Evolutionary conservation across 176 grass and related monocot species (phyloP).

Genomic region (Triticum timopheevii): DNA sequence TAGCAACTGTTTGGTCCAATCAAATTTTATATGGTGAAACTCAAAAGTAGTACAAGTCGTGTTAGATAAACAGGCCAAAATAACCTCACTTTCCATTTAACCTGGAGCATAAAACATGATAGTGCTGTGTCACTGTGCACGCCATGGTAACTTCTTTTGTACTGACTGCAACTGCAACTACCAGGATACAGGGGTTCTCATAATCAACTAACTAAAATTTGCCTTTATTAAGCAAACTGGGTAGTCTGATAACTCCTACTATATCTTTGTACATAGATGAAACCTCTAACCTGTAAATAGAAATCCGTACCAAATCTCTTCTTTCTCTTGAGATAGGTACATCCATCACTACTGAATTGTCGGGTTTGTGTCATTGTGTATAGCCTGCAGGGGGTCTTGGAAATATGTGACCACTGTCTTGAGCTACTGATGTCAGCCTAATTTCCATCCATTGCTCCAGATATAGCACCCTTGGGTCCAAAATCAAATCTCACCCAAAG

Average conservation of each 20-base stretch:
- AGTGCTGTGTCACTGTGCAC: not conserved
- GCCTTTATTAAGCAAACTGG: not conserved
- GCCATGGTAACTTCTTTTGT: slow-evolving; percentile 2
- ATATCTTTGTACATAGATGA: slow-evolving; percentile 41
- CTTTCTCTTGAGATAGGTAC: slow-evolving; percentile 55
- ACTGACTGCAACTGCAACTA: slow-evolving; percentile 1
- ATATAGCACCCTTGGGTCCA: slow-evolving; percentile 13
- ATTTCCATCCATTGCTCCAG: too few relatives aligned
- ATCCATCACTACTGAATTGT: slow-evolving; percentile 27
- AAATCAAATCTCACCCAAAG: slow-evolving; percentile 50
- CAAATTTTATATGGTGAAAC: too few relatives aligned
- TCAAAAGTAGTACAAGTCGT: too few relatives aligned
- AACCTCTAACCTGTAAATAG: slow-evolving; percentile 53
- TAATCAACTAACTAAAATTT: slow-evolving; percentile 37
- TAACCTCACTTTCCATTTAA: not conserved
- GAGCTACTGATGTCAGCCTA: too few relatives aligned
- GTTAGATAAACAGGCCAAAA: too few relatives aligned
- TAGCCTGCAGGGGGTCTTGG: too few relatives aligned
- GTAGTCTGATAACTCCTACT: slow-evolving; percentile 29
- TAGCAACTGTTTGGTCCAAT: too few relatives aligned
- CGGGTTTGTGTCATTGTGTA: too few relatives aligned
- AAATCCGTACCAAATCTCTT: slow-evolving; percentile 46
- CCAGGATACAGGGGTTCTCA: slow-evolving; percentile 9
- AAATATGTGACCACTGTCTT: too few relatives aligned
- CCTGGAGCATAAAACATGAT: too few relatives aligned